Conservation (phyloP, 345 rosid species). For the Rhizophora mangle region DNA sequence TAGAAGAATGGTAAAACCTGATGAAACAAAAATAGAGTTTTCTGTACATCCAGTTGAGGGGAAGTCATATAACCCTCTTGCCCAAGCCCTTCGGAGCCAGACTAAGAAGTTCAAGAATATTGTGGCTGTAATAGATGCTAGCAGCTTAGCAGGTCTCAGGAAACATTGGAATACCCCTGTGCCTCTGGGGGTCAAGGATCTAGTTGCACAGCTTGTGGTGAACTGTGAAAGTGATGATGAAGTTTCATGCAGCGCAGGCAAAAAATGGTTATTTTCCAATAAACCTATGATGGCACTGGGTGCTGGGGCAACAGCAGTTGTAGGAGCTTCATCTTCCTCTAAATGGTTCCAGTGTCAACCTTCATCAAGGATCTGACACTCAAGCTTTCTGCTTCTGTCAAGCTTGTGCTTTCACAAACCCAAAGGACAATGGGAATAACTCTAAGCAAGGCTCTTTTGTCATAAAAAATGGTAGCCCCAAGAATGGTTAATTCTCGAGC, state of each 20-base stretch:
- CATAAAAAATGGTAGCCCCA: too few relatives aligned
- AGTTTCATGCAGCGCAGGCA: conserved; percentile 31
- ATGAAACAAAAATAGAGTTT: conserved; percentile 40
- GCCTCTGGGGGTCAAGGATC: conserved; percentile 62
- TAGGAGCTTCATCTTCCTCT: conserved; percentile 77
- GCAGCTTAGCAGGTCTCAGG: too few relatives aligned
- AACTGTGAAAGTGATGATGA: conserved; percentile 26
- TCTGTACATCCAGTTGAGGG: conserved; percentile 68
- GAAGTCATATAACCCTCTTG: conserved; percentile 68
- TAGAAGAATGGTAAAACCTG: conserved; percentile 33
- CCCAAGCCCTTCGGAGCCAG: conserved; percentile 73
- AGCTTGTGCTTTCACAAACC: too few relatives aligned
- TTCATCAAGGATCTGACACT: conserved; percentile 52
- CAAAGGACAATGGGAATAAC: too few relatives aligned
- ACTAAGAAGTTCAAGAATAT: conserved; percentile 60
- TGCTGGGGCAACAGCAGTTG: conserved; percentile 82
- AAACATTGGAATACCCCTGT: conserved; percentile 18
- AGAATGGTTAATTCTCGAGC: conserved; percentile 62
- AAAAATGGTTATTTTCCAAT: conserved; percentile 42
- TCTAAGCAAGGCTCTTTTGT: too few relatives aligned
- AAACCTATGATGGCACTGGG: conserved; percentile 82
- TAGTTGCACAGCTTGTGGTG: conserved; percentile 43
- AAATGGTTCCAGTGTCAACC: conserved; percentile 72
- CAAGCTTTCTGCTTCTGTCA: conserved; percentile 58
- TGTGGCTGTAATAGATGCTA: conserved; percentile 46